Evolutionary conservation across 371 early-diverging fungal species (phyloP), one percentile per base, ranked within the genome.

Genomic region (Apophysomyces variabilis): DNA sequence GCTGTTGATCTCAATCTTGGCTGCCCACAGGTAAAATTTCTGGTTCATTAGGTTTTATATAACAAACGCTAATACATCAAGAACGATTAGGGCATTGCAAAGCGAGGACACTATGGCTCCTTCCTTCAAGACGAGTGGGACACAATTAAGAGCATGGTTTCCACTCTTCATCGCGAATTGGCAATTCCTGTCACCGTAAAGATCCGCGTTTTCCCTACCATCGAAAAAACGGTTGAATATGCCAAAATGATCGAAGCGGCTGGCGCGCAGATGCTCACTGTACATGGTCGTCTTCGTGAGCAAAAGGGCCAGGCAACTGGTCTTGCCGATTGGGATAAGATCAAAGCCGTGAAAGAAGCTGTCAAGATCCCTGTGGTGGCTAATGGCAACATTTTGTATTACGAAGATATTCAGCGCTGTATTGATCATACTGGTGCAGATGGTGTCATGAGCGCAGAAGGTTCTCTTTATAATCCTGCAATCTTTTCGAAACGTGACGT

Each of bases 1-100:
- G 99, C 97, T 18, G 94, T 99, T 7, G 99, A 99, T 79, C 76
- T 99, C 41, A 99, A 99, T 64, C 86, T 99, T 14, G 99, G 99
- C 7, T 99, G 99, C 73, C 99, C 99, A 7, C 94, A 81, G 16
- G 46, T 45, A 45, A n/a, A 13, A 13, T 45, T 45, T 45, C 46
- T 13, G 16, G 32, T 26, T 45, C 46, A 5, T 45, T 13, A 12
- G 43, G 43, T 26, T 1, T 26, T 26, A 1, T 26, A 26, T 26
- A 26, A 26, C 43, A 4, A 9, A 43, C 16, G 16, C 46, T 45
- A 18, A 45, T 45, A 13, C 13, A n/a, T 13, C 13, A 5, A 6
- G 35, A 98, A 7, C 16, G 13, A 11, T 6, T 13, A 45, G 76
- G 89, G 90, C 47, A 99, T 99, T 69, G 99, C 99, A 13, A 87